Percentiles rank a stretch among this genome's conserved stretches.
phyloP scores from a whole-genome alignment of 495 filamentous ascomycete genomes.

The Daldinia decipiens region DNA sequence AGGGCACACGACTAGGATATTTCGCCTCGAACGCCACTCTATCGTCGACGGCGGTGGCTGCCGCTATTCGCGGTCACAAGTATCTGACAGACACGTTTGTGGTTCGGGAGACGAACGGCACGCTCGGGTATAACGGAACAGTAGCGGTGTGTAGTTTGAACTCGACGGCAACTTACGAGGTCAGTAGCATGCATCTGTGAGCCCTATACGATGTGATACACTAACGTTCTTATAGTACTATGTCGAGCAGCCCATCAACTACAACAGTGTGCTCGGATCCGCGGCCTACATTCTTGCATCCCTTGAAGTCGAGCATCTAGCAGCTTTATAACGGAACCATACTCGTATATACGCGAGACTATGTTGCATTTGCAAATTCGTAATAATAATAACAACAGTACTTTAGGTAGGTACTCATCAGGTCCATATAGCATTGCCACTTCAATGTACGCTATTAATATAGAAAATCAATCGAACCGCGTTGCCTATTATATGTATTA shows the following conservation, averaged over 20 bases:
- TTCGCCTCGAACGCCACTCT: slow-evolving; percentile 37
- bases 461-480: neutral
- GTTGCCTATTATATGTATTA: neutral
- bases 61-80: slow-evolving; percentile 51
- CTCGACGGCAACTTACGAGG: slow-evolving; percentile 58
- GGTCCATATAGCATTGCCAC: neutral
- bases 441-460: slow-evolving; percentile 4
- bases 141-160: slow-evolving; percentile 61
- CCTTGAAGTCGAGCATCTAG: slow-evolving; percentile 52
- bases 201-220: slow-evolving; percentile 2
- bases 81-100: slow-evolving; percentile 57
- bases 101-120: slow-evolving; percentile 53
- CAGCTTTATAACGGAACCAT: neutral
- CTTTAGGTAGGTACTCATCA: no score
- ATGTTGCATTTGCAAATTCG: neutral
- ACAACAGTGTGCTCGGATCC: slow-evolving; percentile 58
- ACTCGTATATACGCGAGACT: neutral
- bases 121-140: slow-evolving; percentile 57
- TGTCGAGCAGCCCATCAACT: slow-evolving; percentile 52
- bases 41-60: slow-evolving; percentile 39
- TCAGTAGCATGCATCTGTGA: slow-evolving; percentile 36
- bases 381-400: no score
- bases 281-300: slow-evolving; percentile 57
- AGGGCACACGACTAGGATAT: slow-evolving; percentile 62
- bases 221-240: slow-evolving; percentile 53